phyloP scores from a whole-genome alignment of 176 grass and related monocot genomes.

The Stipa capillata region DNA sequence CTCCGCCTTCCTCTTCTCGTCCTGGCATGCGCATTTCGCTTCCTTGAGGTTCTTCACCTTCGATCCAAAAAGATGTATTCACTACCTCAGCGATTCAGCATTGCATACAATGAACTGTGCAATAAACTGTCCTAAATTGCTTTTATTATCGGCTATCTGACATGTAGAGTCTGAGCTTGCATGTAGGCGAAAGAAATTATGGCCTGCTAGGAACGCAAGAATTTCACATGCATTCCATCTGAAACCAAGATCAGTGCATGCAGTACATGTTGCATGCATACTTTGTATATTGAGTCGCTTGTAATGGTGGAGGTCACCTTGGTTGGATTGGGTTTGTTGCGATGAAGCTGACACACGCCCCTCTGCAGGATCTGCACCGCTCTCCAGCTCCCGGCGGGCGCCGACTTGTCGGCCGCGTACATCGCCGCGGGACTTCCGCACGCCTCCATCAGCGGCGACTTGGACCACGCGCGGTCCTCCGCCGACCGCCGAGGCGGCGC shows the following conservation, averaged over 20 bases:
- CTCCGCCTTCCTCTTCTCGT: conserved; percentile 34
- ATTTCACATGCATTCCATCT: too few relatives aligned
- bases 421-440: background rate
- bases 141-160: too few relatives aligned
- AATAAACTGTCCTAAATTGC: too few relatives aligned
- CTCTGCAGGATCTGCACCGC: conserved; percentile 20
- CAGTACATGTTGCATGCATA: too few relatives aligned
- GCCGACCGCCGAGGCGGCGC: background rate
- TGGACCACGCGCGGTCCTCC: conserved; percentile 20
- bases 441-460: background rate
- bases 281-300: too few relatives aligned
- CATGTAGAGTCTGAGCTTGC: too few relatives aligned
- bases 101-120: too few relatives aligned
- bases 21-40: conserved; percentile 13
- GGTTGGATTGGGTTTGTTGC: background rate
- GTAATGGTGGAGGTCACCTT: background rate
- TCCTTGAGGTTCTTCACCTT: conserved; percentile 25
- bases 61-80: background rate
- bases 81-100: too few relatives aligned
- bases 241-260: too few relatives aligned
- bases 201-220: too few relatives aligned
- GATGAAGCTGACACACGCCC: conserved; percentile 28
- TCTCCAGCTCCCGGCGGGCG: conserved; percentile 18
- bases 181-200: too few relatives aligned
- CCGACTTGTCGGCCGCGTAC: too few relatives aligned